These are phyloP conservation scores for Orbilia brochopaga DNA, from an alignment of 2,329 filamentous ascomycete genomes.

Conservation along the genomic window DNA sequence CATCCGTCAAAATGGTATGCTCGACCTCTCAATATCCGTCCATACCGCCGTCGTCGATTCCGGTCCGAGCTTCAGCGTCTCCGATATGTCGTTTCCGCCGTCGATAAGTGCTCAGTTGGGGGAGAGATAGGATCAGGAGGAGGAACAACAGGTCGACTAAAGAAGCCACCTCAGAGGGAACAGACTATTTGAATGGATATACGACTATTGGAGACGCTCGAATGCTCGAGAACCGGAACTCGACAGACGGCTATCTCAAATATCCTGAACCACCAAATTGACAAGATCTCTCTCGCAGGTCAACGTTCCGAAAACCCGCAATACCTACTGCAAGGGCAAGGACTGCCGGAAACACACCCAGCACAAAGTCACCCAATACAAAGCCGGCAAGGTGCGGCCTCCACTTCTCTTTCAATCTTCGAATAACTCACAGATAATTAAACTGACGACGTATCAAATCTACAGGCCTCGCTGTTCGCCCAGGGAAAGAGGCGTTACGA, in stretches of 20 bases:
- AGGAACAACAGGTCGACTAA: not conserved
- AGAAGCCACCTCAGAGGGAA: not conserved
- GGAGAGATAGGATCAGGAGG: not conserved
- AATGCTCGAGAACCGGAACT: not conserved
- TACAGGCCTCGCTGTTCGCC: conserved; percentile 84
- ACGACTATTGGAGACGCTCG: not conserved
- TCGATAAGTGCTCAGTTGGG: not conserved
- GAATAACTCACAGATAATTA: not conserved
- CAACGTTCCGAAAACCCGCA: conserved; percentile 97
- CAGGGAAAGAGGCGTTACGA: conserved; percentile 99
- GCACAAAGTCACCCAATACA: conserved; percentile 96
- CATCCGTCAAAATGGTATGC: conserved; percentile 50
- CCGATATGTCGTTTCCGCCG: conserved; percentile 22
- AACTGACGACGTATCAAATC: conserved; percentile 41
- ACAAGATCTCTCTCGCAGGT: conserved; percentile 65
- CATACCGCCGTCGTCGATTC: conserved; percentile 4
- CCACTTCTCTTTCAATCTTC: conserved; percentile 30
- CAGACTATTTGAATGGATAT: not conserved
- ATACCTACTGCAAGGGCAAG: conserved; percentile 97
- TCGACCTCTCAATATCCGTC: conserved; percentile 5
- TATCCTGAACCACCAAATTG: not conserved
- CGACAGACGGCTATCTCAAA: not conserved
- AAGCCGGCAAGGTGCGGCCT: conserved; percentile 79
- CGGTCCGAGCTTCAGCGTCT: conserved; percentile 26
- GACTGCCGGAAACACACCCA: conserved; percentile 90